Evolutionary conservation across 2,329 filamentous ascomycete genomes (phyloP).

Genomic region (Penicillium sp.): DNA sequence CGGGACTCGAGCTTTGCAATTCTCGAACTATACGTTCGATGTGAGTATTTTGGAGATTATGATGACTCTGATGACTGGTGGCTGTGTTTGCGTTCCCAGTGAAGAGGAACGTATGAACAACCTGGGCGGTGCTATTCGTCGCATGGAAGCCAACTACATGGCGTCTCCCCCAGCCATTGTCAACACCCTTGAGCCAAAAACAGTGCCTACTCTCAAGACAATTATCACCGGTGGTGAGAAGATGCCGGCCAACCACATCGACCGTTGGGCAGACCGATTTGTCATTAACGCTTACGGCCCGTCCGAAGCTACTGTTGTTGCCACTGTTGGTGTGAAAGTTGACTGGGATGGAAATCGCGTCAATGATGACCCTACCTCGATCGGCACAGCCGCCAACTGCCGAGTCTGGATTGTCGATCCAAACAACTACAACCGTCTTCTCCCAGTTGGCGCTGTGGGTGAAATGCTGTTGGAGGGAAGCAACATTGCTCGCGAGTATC

Average conservation of each 20-base stretch:
- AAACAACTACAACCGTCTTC: slow-evolving; percentile 32
- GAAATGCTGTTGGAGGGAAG: slow-evolving; percentile 46
- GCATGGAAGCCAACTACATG: slow-evolving; percentile 49
- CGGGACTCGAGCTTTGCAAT: slow-evolving; percentile 54
- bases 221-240: slow-evolving; percentile 45
- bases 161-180: slow-evolving; percentile 58
- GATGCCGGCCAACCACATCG: slow-evolving; percentile 38
- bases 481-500: slow-evolving; percentile 43
- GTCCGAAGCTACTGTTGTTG: slow-evolving; percentile 38
- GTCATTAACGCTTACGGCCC: slow-evolving; percentile 45
- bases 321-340: slow-evolving; percentile 30
- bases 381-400: slow-evolving; percentile 34
- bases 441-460: slow-evolving; percentile 44
- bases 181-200: slow-evolving; percentile 40
- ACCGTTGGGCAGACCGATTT: slow-evolving; percentile 41
- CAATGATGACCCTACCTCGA: slow-evolving; percentile 28
- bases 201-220: slow-evolving; percentile 42
- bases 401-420: slow-evolving; percentile 39
- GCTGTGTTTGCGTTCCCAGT: slow-evolving; percentile 55
- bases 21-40: slow-evolving; percentile 54
- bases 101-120: slow-evolving; percentile 48
- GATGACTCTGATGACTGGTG: slow-evolving; percentile 51
- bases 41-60: slow-evolving; percentile 52
- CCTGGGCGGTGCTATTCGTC: slow-evolving; percentile 47
- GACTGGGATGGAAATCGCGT: slow-evolving; percentile 27